Evolutionary conservation across 345 rosid species (phyloP), one percentile per base, ranked within the genome.

Genomic region (Corchorus capsularis): DNA sequence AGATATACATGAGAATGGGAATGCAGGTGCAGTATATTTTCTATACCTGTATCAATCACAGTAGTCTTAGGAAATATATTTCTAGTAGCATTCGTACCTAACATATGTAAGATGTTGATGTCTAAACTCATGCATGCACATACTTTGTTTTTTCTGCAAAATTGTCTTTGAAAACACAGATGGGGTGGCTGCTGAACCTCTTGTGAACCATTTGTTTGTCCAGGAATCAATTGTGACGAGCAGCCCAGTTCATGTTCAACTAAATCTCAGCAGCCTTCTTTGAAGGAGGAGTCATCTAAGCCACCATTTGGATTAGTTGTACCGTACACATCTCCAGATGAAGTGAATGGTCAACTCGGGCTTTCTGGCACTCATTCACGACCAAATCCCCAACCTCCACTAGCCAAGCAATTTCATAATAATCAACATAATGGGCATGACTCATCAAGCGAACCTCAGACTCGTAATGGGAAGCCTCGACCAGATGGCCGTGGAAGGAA

Each of bases 401-500:
- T 86, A 60, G 69, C 84, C 73, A 91, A 88, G 85, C 84, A 71
- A 63, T 80, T 76, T 77, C 88, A 75, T 76, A 86, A 84, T 70
- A 86, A 77, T 83, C 20, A 76, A 80, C 87, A 87, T 52, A 85
- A 76, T 79, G 97, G 85, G 76, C 82, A 78, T 80, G 92, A 89
- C 77, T 81, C 85, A 17, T 74, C 85, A 22, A 70, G 71, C n/a
- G 91, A 89, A 73, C 71, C 77, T 79, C 89, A 85, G 52, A 72
- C 72, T 68, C 89, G 81, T 70, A 88, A 85, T 82, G 89, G 87
- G 72, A 83, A 87, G 83, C 93, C 87, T 65, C 87, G 88, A 69
- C 83, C 81, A 62, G 96, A 96, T 86, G 75, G 81, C 60, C 91
- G 89, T 56, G 95, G 86, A 80, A 90, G 86, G 61, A 85, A 73